Evolutionary conservation across 768 basidiomycete genomes (phyloP).

Genomic region (Collybia sp.): DNA sequence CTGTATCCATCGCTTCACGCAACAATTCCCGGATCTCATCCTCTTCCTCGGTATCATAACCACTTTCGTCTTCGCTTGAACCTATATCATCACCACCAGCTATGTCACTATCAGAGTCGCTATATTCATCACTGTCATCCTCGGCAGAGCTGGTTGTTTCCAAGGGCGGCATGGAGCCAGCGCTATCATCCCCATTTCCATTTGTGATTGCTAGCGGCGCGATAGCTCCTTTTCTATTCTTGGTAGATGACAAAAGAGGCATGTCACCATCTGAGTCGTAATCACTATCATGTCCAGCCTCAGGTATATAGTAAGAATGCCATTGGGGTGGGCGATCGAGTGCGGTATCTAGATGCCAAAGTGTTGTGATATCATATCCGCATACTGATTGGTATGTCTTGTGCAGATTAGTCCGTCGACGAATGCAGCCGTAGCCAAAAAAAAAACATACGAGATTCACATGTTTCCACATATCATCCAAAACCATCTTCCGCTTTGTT

Average conservation of each 20-base stretch:
- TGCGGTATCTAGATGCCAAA: conserved; percentile 59
- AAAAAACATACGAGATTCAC: conserved; percentile 50
- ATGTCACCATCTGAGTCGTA: conserved; percentile 16
- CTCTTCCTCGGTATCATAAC: conserved; percentile 66
- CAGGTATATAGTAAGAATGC: conserved; percentile 37
- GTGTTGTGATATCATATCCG: conserved; percentile 51
- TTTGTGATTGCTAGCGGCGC: conserved; percentile 49
- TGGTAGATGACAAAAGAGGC: conserved; percentile 10
- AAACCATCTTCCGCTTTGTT: conserved; percentile 40
- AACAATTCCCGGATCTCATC: conserved; percentile 57
- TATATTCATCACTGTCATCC: conserved; percentile 23
- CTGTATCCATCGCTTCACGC: conserved; percentile 71
- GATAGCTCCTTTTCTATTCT: conserved; percentile 16
- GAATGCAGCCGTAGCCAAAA: neutral
- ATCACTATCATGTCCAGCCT: conserved; percentile 20
- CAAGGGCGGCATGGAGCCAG: conserved; percentile 62
- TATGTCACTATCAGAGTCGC: conserved; percentile 33
- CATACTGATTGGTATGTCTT: conserved; percentile 57
- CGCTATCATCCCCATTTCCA: conserved; percentile 37
- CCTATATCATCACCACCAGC: conserved; percentile 22
- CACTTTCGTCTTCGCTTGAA: conserved; percentile 27
- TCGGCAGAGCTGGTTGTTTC: conserved; percentile 58
- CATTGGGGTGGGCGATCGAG: conserved; percentile 55
- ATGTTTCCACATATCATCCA: conserved; percentile 61
- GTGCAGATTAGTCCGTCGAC: conserved; percentile 4